A percentile compares a stretch with the other conserved stretches of the same genome.
These are phyloP conservation scores for Zygoascus flipseniorum DNA, from an alignment of 805 yeast species.

Conservation along the genomic window DNA sequence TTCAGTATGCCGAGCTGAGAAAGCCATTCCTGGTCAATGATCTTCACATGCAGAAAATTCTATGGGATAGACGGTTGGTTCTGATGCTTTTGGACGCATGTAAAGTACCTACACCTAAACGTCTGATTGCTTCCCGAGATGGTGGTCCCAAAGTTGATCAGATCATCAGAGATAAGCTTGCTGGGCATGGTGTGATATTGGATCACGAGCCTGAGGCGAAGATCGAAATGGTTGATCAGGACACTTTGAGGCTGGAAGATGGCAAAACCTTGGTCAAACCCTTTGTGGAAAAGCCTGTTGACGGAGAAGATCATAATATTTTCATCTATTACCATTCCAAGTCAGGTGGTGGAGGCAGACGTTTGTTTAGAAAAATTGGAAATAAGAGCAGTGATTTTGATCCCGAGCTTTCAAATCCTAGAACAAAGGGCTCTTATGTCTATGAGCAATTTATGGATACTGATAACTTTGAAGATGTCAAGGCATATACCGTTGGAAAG, in stretches of 20 bases:
- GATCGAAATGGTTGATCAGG: slow-evolving; percentile 81
- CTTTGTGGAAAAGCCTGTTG: slow-evolving; percentile 96
- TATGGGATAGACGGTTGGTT: slow-evolving; percentile 97
- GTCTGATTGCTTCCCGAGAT: slow-evolving; percentile 87
- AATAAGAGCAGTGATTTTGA: slow-evolving; percentile 96
- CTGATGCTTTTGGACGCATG: slow-evolving; percentile 68
- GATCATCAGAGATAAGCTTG: slow-evolving; percentile 52
- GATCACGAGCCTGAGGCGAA: slow-evolving; percentile 49
- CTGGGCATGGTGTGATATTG: slow-evolving; percentile 51
- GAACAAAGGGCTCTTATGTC: slow-evolving; percentile 85
- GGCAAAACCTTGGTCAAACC: slow-evolving; percentile 75
- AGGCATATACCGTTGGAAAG: slow-evolving; percentile 94
- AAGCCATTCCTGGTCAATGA: slow-evolving; percentile 89
- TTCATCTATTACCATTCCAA: slow-evolving; percentile 80
- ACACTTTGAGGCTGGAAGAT: slow-evolving; percentile 69
- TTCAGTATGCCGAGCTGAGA: slow-evolving; percentile 76
- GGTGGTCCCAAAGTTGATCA: slow-evolving; percentile 88
- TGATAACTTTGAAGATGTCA: slow-evolving; percentile 96
- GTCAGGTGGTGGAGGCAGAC: slow-evolving; percentile 96
- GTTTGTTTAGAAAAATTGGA: slow-evolving; percentile 90
- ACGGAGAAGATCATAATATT: slow-evolving; percentile 97
- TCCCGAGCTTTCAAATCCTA: slow-evolving; percentile 59
- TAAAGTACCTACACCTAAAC: slow-evolving; percentile 80
- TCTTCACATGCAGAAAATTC: slow-evolving; percentile 76
- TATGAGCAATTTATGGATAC: slow-evolving; percentile 97